Base-by-base conservation (phyloP, 1,284 basidiomycete species). In the Polyporus tsugae region DNA sequence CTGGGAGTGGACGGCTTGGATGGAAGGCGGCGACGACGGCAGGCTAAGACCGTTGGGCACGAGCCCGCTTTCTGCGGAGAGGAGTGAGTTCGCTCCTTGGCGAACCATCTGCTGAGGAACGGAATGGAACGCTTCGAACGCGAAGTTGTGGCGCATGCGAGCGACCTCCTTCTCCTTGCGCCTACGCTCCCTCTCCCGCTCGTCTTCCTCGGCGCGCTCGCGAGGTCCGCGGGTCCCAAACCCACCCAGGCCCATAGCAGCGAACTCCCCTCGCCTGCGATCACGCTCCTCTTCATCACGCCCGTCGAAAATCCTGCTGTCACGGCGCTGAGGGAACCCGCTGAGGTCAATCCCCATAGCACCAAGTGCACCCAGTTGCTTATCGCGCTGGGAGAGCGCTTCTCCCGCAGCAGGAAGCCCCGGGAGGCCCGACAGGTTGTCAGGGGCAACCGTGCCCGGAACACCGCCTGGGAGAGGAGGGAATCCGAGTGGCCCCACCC, bases 111-210 rank as follows among this genome's bases (percentile, higher is more conserved):
- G 80, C 35, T 87, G 76, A 3, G 84, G 83, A 1, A 91, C 86
- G 0, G 90, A 89, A 77, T 93, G 90, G 81, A 93, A 94, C 4
- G 91, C 90, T 74, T 94, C 92, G 76, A 88, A 94, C 4, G 90
- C 86, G 53, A 81, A 78, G 63, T 81, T 82, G 53, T 86, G 72
- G 73, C 83, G 68, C 81, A 83, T 60, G 83, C 70, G 81, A 67
- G 67, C 72, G 66, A 70, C 79, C 71, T 72, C 69, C 58, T 72
- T 72, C 73, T 88, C 89, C 71, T 86, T 86, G 41, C 83, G 77
- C 67, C 80, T 80, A 65, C 86, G 81, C 65, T 86, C 82, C 42
- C 88, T 82, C 73, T 90, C 88, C 19, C 85, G 78, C 67, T 90
- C 89, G 68, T 91, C 90, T 49, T 92, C 90, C 64, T 91, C 86